Evolutionary conservation across 495 filamentous ascomycete species (phyloP).

Genomic region (Aspergillus diversus): DNA sequence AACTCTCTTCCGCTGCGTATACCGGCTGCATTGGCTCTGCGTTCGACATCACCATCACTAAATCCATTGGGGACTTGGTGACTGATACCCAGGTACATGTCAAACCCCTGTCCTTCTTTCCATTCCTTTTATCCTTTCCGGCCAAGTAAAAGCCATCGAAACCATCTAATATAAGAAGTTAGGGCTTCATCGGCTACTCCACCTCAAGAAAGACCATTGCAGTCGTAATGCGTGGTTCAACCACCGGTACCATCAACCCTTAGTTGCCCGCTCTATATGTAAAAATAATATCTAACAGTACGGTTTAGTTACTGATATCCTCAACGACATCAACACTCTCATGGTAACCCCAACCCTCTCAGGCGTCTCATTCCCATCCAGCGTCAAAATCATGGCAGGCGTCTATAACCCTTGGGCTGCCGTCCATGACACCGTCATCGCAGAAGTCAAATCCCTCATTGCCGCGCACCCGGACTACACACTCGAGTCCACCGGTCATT

Average conservation of each 20-base stretch:
- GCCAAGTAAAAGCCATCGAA: not conserved
- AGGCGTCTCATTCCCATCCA: slow-evolving; percentile 36
- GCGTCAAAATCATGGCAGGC: slow-evolving; percentile 36
- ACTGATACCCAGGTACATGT: slow-evolving; percentile 35
- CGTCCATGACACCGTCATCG: slow-evolving; percentile 35
- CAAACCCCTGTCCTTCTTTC: no score
- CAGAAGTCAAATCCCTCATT: slow-evolving; percentile 34
- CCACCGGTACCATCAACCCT: slow-evolving; percentile 22
- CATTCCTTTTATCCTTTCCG: no score
- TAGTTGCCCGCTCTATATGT: not conserved
- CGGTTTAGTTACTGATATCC: slow-evolving; percentile 32
- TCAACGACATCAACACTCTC: slow-evolving; percentile 40
- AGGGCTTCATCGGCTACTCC: slow-evolving; percentile 41
- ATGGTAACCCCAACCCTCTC: slow-evolving; percentile 36
- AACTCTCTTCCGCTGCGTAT: slow-evolving; percentile 42
- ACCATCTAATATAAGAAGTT: not conserved
- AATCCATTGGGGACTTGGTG: slow-evolving; percentile 26
- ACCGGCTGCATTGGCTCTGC: slow-evolving; percentile 32
- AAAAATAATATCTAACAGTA: not conserved
- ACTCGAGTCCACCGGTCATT: slow-evolving; percentile 39
- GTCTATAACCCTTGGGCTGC: slow-evolving; percentile 35
- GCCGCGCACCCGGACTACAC: slow-evolving; percentile 34
- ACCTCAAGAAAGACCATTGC: slow-evolving; percentile 30
- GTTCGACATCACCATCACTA: slow-evolving; percentile 41
- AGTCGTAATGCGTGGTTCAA: slow-evolving; percentile 40